A percentile compares a stretch with the other conserved stretches of the same genome.
phyloP scores from a whole-genome alignment of 2,329 filamentous ascomycete species.

The Beauveria pseudobassiana region DNA sequence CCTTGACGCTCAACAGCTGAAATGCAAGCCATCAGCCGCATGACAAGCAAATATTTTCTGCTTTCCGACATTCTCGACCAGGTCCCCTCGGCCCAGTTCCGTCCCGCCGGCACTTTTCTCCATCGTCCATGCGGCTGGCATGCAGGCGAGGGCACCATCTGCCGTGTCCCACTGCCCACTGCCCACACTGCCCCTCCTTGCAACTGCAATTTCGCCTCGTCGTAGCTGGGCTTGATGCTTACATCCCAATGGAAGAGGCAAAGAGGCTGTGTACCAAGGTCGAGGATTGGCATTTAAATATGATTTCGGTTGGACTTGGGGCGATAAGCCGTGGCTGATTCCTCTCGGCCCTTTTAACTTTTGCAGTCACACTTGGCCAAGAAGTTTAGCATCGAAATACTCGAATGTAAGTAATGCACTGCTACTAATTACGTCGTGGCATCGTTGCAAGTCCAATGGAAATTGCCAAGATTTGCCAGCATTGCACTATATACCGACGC shows the following conservation, averaged over 20 bases:
- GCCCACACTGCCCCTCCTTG: neutral
- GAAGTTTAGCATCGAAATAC: too few relatives aligned
- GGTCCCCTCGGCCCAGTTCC: neutral
- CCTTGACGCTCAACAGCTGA: neutral
- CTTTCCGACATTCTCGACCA: neutral
- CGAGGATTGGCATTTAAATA: too few relatives aligned
- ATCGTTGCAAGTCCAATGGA: too few relatives aligned
- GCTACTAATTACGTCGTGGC: too few relatives aligned
- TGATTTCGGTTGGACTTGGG: too few relatives aligned
- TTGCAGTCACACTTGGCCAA: too few relatives aligned
- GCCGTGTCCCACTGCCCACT: neutral
- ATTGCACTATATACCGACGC: too few relatives aligned
- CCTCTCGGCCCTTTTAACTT: too few relatives aligned
- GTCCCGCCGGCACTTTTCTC: neutral
- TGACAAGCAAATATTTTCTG: neutral
- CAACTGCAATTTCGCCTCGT: neutral
- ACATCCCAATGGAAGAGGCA: neutral
- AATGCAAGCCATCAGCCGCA: constrained; percentile 2
- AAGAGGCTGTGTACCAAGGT: neutral
- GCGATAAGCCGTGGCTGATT: too few relatives aligned
- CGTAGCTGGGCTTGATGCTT: neutral
- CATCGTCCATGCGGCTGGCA: neutral
- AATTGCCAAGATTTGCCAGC: too few relatives aligned
- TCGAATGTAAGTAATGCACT: too few relatives aligned
- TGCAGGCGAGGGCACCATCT: neutral